Conservation (phyloP, 345 rosid species). For the Chamaenerion angustifolium region DNA sequence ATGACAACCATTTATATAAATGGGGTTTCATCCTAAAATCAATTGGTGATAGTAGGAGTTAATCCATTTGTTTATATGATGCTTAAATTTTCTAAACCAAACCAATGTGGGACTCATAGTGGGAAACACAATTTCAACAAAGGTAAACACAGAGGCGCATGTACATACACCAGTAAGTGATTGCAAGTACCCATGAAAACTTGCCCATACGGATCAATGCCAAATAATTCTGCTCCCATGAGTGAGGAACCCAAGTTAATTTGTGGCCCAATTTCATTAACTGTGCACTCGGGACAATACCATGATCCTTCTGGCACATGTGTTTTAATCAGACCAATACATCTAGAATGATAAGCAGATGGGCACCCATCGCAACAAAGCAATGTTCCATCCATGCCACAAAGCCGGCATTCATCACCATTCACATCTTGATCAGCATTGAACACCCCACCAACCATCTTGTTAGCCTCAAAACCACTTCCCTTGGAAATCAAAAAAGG, state of each 20-base stretch:
- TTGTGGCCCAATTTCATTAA: conserved; percentile 45
- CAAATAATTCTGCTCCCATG: conserved; percentile 71
- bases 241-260: conserved; percentile 51
- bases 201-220: conserved; percentile 61
- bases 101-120: too few relatives aligned
- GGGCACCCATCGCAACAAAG: conserved; percentile 98
- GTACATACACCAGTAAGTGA: conserved; percentile 87
- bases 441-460: conserved; percentile 18
- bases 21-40: too few relatives aligned
- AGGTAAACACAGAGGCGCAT: conserved; percentile 12
- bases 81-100: too few relatives aligned
- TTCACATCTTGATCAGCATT: conserved; percentile 51
- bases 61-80: too few relatives aligned
- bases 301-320: conserved; percentile 81
- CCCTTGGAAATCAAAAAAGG: conserved; percentile 18
- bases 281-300: conserved; percentile 86
- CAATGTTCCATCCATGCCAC: conserved; percentile 92
- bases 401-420: conserved; percentile 87
- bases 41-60: too few relatives aligned
- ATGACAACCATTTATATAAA: too few relatives aligned
- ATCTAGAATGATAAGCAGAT: conserved; percentile 84
- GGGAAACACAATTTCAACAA: too few relatives aligned
- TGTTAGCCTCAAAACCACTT: conserved; percentile 21
- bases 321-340: conserved; percentile 76
- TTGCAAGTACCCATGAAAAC: conserved; percentile 86